Base-by-base conservation (phyloP, 1,139 yeast species). In the Pichia sp. region DNA sequence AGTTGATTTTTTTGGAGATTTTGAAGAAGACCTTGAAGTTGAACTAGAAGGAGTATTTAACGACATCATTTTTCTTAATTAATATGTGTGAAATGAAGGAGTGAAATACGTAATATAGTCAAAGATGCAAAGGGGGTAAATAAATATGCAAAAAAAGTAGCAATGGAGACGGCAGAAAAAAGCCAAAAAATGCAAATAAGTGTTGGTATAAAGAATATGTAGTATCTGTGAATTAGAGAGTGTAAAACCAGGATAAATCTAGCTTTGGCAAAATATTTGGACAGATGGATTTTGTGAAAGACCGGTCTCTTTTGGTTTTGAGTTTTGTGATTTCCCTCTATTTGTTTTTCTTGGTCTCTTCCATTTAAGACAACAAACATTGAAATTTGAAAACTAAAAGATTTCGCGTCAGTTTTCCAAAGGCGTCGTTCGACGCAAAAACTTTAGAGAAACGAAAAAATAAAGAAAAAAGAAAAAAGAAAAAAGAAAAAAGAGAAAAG, bases 1-100 rank as follows among this genome's bases (percentile, higher is more conserved):
- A 1, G 65, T 60, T 11, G 68, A 61, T 46, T 62, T 64, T 44
- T 61, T 60, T n/a, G 61, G 56, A 11, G 56, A 55, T 25, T 27
- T 38, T 22, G 43, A 11, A 27, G 29, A 31, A 29, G 44, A 29
- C n/a, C 44, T 28, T 36, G 49, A 45, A 2, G n/a, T 33, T 3
- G 33, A 9, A 4, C 8, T 25, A 4, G 45, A 46, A 7, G 36
- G 13, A 3, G 30, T 9, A 41, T 7, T 16, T 5, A 7, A 8
- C 6, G 29, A 22, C 28, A 39, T 39, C 2, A 10, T 36, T 19
- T 10, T 19, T 36, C 6, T 16, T 36, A 18, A 13, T 19, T 6
- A 36, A 36, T 36, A 19, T 36, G 25, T 18, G 22, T 36, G 41
- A 11, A 36, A 36, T 36, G 10, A 36, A 19, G 41, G 41, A 36